Evolutionary conservation across 305 asterid genomes (phyloP).

Genomic region (Nicotiana rustica): DNA sequence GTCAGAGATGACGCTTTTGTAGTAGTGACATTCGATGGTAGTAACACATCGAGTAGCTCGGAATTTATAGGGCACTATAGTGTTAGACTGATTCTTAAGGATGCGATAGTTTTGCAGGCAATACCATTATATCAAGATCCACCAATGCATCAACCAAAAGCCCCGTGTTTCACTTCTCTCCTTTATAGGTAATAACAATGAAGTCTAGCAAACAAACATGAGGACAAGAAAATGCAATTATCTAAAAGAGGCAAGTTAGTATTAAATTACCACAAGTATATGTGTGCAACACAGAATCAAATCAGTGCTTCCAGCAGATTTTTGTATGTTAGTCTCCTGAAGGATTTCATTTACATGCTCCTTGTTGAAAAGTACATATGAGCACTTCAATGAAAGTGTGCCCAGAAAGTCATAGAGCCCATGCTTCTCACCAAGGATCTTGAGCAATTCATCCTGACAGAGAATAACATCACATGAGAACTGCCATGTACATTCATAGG

Average conservation of each 20-base stretch:
- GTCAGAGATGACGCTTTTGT: slow-evolving; percentile 16
- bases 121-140: too few species aligned
- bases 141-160: slow-evolving; percentile 28
- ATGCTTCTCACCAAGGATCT: slow-evolving; percentile 79
- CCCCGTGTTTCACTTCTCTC: slow-evolving; percentile 17
- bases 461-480: slow-evolving; percentile 34
- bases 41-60: not conserved
- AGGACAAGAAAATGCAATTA: slow-evolving; percentile 6
- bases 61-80: not conserved
- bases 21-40: slow-evolving; percentile 24
- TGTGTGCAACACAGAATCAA: slow-evolving; percentile 90
- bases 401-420: slow-evolving; percentile 80
- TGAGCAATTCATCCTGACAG: slow-evolving; percentile 80
- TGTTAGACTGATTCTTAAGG: not conserved
- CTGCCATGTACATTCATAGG: slow-evolving; percentile 11
- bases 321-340: slow-evolving; percentile 74
- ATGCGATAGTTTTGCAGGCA: slow-evolving; percentile 14
- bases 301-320: slow-evolving; percentile 74
- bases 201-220: slow-evolving; percentile 17
- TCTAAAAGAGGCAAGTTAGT: slow-evolving; percentile 35
- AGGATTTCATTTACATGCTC: slow-evolving; percentile 85
- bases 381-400: slow-evolving; percentile 81
- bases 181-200: not conserved
- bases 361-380: slow-evolving; percentile 89
- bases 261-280: slow-evolving; percentile 83